Evolutionary conservation across 306 rosid genomes (phyloP).

Genomic region (Purshia tridentata): DNA sequence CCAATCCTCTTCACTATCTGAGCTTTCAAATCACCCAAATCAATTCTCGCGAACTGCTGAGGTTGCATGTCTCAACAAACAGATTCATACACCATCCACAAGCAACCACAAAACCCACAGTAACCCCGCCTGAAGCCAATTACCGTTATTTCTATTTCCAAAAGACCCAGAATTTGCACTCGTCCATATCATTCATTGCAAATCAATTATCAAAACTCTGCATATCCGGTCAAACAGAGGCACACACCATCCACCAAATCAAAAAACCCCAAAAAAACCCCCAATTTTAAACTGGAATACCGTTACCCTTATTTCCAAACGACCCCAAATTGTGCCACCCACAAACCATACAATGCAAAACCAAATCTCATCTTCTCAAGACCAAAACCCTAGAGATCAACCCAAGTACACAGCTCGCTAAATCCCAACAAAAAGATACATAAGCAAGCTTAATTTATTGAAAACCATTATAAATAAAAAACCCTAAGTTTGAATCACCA

Average conservation of each 20-base stretch:
- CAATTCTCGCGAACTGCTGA: constrained; percentile 83
- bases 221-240: constrained; percentile 34
- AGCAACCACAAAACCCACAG: constrained; percentile 39
- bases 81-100: constrained; percentile 73
- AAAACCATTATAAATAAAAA: constrained; percentile 47
- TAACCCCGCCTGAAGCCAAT: constrained; percentile 44
- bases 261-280: constrained; percentile 36
- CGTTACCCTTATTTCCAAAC: constrained; percentile 34
- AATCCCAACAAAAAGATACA: constrained; percentile 32
- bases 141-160: constrained; percentile 45
- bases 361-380: constrained; percentile 59
- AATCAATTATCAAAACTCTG: constrained; percentile 32
- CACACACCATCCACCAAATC: constrained; percentile 26
- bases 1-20: constrained; percentile 85
- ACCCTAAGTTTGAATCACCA: constrained; percentile 56
- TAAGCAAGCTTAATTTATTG: constrained; percentile 36
- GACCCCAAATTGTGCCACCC: constrained; percentile 42
- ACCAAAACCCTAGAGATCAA: constrained; percentile 92
- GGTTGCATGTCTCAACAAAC: constrained; percentile 87
- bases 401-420: constrained; percentile 36
- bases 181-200: constrained; percentile 46
- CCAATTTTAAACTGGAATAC: constrained; percentile 38
- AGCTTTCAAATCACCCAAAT: constrained; percentile 84
- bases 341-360: constrained; percentile 51
- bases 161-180: constrained; percentile 49